These are phyloP conservation scores for Stylosanthes scabra DNA, from an alignment of 331 rosid genomes.

Conservation along the genomic window DNA sequence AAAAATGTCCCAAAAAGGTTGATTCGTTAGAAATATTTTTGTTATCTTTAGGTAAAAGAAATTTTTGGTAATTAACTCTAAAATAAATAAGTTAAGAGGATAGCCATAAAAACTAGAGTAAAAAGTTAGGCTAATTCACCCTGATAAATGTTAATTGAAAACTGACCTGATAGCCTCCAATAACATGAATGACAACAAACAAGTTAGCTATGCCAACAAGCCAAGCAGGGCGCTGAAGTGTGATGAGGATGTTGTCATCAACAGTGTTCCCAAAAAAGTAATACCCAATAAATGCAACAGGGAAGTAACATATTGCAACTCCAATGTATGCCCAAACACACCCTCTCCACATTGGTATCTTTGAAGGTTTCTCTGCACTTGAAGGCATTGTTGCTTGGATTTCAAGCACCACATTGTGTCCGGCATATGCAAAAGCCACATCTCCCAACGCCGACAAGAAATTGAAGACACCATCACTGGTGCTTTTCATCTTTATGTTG, in stretches of 20 bases:
- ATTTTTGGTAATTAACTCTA: no score
- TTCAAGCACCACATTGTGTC: constrained; percentile 51
- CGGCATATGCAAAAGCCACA: constrained; percentile 53
- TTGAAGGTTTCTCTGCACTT: constrained; percentile 35
- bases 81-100: no score
- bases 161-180: constrained; percentile 45
- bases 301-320: constrained; percentile 51
- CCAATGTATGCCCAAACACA: constrained; percentile 44
- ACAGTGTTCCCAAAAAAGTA: constrained; percentile 48
- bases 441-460: no score
- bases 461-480: no score
- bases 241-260: constrained; percentile 49
- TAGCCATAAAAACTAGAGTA: no score
- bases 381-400: constrained; percentile 58
- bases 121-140: no score
- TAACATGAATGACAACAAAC: constrained; percentile 39
- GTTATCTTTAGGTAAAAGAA: no score
- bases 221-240: constrained; percentile 42
- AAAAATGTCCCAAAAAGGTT: no score
- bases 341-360: constrained; percentile 52
- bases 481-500: no score
- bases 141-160: background rate
- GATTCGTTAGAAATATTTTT: no score
- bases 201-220: constrained; percentile 46
- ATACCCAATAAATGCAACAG: constrained; percentile 44